Percentiles rank a stretch among this genome's conserved stretches.
Evolutionary conservation across 1,139 yeast genomes (phyloP).

Genomic region (Williopsis jadinii): DNA sequence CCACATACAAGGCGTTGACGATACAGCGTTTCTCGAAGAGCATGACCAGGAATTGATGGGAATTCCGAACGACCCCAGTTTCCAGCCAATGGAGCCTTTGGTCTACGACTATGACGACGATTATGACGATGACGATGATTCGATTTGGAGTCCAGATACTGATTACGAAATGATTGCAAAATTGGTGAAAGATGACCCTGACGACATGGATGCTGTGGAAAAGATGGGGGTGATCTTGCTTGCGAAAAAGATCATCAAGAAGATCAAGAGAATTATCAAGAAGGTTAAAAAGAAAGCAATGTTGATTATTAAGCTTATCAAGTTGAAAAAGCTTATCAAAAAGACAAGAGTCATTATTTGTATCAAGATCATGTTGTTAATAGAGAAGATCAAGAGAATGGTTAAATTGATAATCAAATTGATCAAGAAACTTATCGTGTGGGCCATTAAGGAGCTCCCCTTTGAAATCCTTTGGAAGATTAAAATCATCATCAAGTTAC

Average conservation of each 20-base stretch:
- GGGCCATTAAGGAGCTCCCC: slow-evolving; percentile 13
- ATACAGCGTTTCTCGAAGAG: background rate
- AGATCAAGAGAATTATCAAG: slow-evolving; percentile 8
- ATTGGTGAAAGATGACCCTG: slow-evolving; percentile 2
- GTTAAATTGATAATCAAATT: slow-evolving; percentile 10
- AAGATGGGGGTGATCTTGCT: slow-evolving; percentile 8
- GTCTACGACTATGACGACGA: slow-evolving; percentile 4
- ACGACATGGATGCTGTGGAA: slow-evolving; percentile 8
- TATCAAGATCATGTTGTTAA: slow-evolving; percentile 15
- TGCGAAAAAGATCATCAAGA: slow-evolving; percentile 7
- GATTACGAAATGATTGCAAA: slow-evolving; percentile 8
- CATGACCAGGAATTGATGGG: slow-evolving; percentile 1
- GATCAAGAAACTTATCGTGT: slow-evolving; percentile 10
- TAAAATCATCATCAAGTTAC: slow-evolving; percentile 13
- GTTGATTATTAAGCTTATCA: slow-evolving; percentile 13
- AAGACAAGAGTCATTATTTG: slow-evolving; percentile 10
- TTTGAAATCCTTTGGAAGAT: slow-evolving; percentile 14
- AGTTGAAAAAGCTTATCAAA: slow-evolving; percentile 14
- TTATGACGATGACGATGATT: background rate
- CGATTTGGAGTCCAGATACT: slow-evolving; percentile 11
- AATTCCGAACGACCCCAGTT: background rate
- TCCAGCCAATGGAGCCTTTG: slow-evolving; percentile 3
- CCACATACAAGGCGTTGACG: background rate
- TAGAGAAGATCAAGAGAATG: slow-evolving; percentile 17
- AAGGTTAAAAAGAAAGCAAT: slow-evolving; percentile 11